Evolutionary conservation across 139 green algal genomes (phyloP).

Genomic region (Chlamydomonas sp.): DNA sequence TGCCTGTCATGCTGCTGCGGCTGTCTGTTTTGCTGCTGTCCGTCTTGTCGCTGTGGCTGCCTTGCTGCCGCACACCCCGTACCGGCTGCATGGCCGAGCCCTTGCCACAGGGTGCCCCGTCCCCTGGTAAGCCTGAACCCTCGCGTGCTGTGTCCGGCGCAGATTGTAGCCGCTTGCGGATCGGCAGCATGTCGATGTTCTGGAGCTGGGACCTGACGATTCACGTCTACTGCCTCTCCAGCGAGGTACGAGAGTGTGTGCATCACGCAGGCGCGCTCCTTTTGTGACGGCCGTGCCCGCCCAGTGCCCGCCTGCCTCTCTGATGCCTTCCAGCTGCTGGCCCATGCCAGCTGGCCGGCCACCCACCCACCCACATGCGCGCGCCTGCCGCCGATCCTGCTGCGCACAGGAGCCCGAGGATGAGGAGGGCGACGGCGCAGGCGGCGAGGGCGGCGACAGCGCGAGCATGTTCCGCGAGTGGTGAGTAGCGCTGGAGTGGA

Average conservation of each 20-base stretch:
- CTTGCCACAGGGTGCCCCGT: too few relatives aligned
- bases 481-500: not conserved
- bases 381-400: too few relatives aligned
- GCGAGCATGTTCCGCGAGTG: slow-evolving; percentile 4
- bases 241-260: too few relatives aligned
- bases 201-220: not conserved
- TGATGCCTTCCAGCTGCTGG: not conserved
- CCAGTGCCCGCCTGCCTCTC: not conserved
- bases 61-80: too few relatives aligned
- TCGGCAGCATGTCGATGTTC: not conserved
- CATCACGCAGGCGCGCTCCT: not conserved
- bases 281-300: not conserved
- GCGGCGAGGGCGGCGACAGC: not conserved
- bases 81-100: too few relatives aligned
- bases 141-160: too few relatives aligned
- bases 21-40: not conserved
- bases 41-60: not conserved
- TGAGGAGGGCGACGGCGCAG: not conserved
- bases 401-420: not conserved
- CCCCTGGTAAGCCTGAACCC: too few relatives aligned
- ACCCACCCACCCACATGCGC: not conserved
- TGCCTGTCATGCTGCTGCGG: not conserved
- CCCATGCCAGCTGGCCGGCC: not conserved
- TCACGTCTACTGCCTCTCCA: not conserved
- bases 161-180: not conserved